Evolutionary conservation across 2,329 filamentous ascomycete species (phyloP).

Genomic region (Fusarium devonianum): DNA sequence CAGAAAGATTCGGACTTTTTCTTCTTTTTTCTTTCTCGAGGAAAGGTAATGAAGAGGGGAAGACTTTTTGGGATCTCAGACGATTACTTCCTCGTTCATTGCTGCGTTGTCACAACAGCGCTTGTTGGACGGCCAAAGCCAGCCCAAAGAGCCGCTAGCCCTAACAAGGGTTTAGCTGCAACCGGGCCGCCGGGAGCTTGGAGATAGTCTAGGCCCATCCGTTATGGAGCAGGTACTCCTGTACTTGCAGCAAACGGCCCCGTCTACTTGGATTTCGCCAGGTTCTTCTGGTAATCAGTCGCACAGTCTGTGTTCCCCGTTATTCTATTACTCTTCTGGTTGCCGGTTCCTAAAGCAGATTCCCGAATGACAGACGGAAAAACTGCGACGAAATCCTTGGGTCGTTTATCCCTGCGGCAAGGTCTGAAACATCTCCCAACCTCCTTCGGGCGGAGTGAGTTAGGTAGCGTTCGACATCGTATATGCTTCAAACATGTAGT

Average conservation of each 20-base stretch:
- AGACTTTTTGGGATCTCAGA: conserved; percentile 19
- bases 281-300: no score
- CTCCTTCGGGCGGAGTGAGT: neutral
- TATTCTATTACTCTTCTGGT: no score
- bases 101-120: conserved; percentile 32
- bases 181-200: conserved; percentile 32
- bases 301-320: no score
- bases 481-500: no score
- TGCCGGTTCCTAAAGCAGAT: neutral
- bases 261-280: no score
- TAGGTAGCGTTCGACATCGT: neutral
- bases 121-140: conserved; percentile 13
- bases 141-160: conserved; percentile 13
- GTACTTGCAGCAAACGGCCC: neutral
- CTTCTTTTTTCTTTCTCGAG: neutral
- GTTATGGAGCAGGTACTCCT: no score
- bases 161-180: conserved; percentile 5
- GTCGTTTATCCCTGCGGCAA: no score
- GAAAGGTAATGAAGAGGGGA: conserved; percentile 4
- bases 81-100: conserved; percentile 11
- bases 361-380: neutral
- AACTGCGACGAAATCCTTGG: neutral
- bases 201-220: neutral
- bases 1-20: no score
- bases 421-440: conserved; percentile 9